A percentile compares a stretch with the other conserved stretches of the same genome.
Evolutionary conservation across 768 basidiomycete species (phyloP).

Genomic region (Cystofilobasidium ferigula): DNA sequence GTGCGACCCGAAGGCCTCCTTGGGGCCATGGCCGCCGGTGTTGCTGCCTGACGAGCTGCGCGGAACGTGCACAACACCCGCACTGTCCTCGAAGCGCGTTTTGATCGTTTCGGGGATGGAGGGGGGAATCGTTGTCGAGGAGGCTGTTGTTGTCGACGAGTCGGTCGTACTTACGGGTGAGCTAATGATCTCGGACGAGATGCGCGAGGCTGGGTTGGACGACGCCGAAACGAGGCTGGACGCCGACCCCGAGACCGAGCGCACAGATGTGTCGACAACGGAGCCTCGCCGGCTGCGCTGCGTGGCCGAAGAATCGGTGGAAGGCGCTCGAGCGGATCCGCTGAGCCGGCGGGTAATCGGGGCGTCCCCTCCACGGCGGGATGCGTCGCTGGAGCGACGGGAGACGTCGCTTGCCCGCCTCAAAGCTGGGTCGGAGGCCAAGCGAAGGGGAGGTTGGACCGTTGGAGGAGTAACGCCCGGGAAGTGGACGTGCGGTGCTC

Average conservation of each 20-base stretch:
- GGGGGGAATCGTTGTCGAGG: neutral
- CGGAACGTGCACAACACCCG: constrained; percentile 12
- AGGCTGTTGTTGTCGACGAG: neutral
- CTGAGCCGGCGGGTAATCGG: neutral
- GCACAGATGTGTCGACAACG: neutral
- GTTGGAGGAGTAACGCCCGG: constrained; percentile 20
- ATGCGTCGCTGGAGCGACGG: neutral
- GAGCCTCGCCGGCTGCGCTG: neutral
- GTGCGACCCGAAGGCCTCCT: constrained; percentile 10
- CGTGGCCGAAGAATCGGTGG: neutral
- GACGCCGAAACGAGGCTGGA: neutral
- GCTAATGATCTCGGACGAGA: neutral
- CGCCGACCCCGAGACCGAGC: neutral
- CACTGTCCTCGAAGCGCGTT: neutral
- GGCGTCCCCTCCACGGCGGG: constrained; percentile 3
- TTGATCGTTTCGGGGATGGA: constrained; percentile 13
- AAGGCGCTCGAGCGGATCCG: neutral
- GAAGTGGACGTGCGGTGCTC: constrained; percentile 26
- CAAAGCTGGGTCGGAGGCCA: neutral
- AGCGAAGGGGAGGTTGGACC: constrained; percentile 3
- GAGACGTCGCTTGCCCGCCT: constrained; percentile 15
- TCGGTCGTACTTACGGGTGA: neutral
- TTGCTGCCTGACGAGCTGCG: constrained; percentile 2
- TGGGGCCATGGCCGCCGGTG: neutral
- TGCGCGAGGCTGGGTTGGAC: neutral